These are phyloP conservation scores for Misopates orontium DNA, from an alignment of 257 asterid species.

Conservation along the genomic window DNA sequence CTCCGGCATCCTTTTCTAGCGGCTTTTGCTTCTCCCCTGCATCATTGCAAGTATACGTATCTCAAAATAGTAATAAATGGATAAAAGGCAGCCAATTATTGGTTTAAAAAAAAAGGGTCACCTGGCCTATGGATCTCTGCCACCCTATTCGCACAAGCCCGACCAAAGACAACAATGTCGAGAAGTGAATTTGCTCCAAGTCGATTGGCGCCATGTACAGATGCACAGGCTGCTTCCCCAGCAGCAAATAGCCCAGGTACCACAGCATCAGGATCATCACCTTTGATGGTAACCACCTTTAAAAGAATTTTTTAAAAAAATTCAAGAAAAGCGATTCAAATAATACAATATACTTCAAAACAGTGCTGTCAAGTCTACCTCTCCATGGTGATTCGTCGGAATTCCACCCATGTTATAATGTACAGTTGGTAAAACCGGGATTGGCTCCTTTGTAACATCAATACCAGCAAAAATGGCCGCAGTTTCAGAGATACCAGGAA, in stretches of 20 bases:
- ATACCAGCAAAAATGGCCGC: constrained; percentile 97
- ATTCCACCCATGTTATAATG: constrained; percentile 99
- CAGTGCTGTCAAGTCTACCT: constrained; percentile 50
- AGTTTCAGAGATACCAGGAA: constrained; percentile 98
- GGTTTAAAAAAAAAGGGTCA: constrained; percentile 24
- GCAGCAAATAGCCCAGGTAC: constrained; percentile 96
- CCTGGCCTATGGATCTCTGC: constrained; percentile 90
- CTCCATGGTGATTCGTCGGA: constrained; percentile 93
- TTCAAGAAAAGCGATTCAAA: constrained; percentile 14
- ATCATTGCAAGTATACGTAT: constrained; percentile 29
- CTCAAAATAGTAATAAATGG: constrained; percentile 18
- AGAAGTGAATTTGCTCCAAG: constrained; percentile 99
- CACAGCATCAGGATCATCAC: constrained; percentile 67
- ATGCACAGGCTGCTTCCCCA: constrained; percentile 99
- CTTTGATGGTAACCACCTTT: constrained; percentile 80
- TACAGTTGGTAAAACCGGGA: constrained; percentile 96
- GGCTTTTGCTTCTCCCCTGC: constrained; percentile 85
- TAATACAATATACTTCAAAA: constrained; percentile 7
- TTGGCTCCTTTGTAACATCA: constrained; percentile 95
- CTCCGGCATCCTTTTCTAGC: constrained; percentile 86
- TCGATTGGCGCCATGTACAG: constrained; percentile 98
- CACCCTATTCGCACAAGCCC: constrained; percentile 96
- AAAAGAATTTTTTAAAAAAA: constrained; percentile 27
- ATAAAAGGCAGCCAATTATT: not conserved
- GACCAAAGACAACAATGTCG: constrained; percentile 96